Base-by-base conservation (phyloP, 345 rosid genomes). In the Excoecaria agallocha region DNA sequence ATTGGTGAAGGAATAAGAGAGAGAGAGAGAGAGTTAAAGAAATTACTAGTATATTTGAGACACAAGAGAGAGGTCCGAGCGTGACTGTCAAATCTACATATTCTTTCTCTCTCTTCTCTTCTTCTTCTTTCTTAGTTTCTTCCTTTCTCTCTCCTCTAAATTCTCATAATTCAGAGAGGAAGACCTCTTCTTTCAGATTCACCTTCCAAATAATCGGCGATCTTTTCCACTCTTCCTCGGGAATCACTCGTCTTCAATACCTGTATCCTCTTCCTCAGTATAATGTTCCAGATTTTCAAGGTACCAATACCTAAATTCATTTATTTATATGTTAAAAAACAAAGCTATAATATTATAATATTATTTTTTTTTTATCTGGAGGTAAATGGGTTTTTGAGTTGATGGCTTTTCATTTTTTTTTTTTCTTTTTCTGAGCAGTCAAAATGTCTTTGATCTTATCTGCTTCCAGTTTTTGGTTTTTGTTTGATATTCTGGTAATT, bases 51-150 rank as follows among this genome's bases (percentile, higher is more conserved):
- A 25, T 24, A 51, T 58, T 50, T 72, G 85, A 82, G 81, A 76
- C 78, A 1, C 10, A 43, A 63, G 55, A 68, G 85, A 79, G 76
- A 72, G 82, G 83, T 82, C 82, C 71, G 78, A 78, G 89, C 79
- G 88, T 80, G 91, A 87, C 87, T 84, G 87, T 86, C 91, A 89
- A 89, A 86, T 87, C 91, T 79, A 61, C 80, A 78, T 82, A 80
- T 86, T 86, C 89, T 87, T 84, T 84, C 81, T 77, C 81, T 64
- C 66, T 67, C 72, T 62, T 45, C 39, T 41, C 41, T 17, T 86
- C n/a, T n/a, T 78, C 72, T 74, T 59, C 62, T 73, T 64, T 59
- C 60, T 51, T 52, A 45, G 57, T 69, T 75, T 65, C 38, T 52
- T 10, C 15, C 46, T 62, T 30, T 38, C 24, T 7, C 3, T 7